Conservation (phyloP, 306 rosid species). For the Citrullus mucosospermus region DNA sequence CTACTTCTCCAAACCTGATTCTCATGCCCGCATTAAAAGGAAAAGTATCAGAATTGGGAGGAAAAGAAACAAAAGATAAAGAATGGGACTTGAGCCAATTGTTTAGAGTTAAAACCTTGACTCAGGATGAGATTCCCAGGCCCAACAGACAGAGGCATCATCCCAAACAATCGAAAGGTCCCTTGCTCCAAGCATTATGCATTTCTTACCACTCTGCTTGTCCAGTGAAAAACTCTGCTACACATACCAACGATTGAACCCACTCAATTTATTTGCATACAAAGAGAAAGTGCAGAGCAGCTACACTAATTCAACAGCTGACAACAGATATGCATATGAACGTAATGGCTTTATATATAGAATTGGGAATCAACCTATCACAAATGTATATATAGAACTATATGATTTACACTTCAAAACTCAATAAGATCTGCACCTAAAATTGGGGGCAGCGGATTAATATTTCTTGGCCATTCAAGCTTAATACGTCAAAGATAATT, state of each 20-base stretch:
- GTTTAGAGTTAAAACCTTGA: background rate
- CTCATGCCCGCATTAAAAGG: background rate
- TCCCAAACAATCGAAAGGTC: constrained; percentile 8
- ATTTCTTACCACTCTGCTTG: constrained; percentile 14
- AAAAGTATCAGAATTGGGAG: background rate
- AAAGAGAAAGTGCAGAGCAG: background rate
- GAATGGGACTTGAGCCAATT: background rate
- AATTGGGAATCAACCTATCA: background rate
- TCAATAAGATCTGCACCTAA: background rate
- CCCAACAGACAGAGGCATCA: constrained; percentile 1
- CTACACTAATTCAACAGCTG: background rate
- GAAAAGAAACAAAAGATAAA: background rate
- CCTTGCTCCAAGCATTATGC: constrained; percentile 13
- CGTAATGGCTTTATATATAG: background rate
- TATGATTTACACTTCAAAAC: background rate
- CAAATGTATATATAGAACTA: background rate
- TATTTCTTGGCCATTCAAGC: background rate
- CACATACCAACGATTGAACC: background rate
- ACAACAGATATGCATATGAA: background rate
- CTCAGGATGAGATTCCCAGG: constrained; percentile 8
- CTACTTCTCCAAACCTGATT: constrained; percentile 11
- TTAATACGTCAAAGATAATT: background rate
- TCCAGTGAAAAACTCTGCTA: constrained; percentile 9
- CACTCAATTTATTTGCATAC: background rate
- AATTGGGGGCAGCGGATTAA: background rate